Percentiles rank a stretch among this genome's conserved stretches.
Evolutionary conservation across 129 eudicot species (phyloP).

Genomic region (Calendula officinalis): DNA sequence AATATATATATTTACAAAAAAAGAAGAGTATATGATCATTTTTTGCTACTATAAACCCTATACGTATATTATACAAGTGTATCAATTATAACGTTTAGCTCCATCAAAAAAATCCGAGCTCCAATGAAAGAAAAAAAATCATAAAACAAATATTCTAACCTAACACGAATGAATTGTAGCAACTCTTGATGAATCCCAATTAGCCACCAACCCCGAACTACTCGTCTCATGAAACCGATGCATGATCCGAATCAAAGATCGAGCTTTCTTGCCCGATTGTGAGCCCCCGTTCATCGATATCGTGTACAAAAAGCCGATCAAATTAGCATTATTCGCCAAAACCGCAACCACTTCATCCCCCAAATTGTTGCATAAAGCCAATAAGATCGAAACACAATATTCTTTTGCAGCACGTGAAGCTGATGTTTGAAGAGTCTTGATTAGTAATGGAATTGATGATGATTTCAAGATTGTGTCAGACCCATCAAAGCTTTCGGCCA

Average conservation of each 20-base stretch:
- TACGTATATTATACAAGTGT: slow-evolving; percentile 23
- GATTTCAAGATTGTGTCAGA: slow-evolving; percentile 41
- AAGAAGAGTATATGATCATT: background rate
- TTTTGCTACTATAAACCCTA: slow-evolving; percentile 7
- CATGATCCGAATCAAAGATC: slow-evolving; percentile 55
- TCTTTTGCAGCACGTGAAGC: slow-evolving; percentile 58
- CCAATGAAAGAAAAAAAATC: slow-evolving; percentile 13
- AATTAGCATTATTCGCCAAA: slow-evolving; percentile 49
- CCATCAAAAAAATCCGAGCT: slow-evolving; percentile 43
- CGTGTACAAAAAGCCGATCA: slow-evolving; percentile 53
- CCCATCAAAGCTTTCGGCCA: slow-evolving; percentile 67
- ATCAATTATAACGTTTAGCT: slow-evolving; percentile 19
- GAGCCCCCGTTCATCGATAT: slow-evolving; percentile 45
- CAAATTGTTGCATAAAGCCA: slow-evolving; percentile 54
- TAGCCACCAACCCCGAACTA: slow-evolving; percentile 37
- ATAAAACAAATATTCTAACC: slow-evolving; percentile 22
- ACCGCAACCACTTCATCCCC: slow-evolving; percentile 57
- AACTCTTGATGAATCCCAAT: slow-evolving; percentile 44
- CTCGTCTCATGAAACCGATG: slow-evolving; percentile 62
- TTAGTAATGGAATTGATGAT: slow-evolving; percentile 32
- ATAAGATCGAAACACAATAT: slow-evolving; percentile 64
- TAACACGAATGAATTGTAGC: slow-evolving; percentile 49
- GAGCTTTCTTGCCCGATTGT: slow-evolving; percentile 55
- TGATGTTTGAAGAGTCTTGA: slow-evolving; percentile 33
- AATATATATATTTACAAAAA: slow-evolving; percentile 7